These are phyloP conservation scores for Oxyria digyna DNA, from an alignment of 148 eudicot species.

Conservation along the genomic window DNA sequence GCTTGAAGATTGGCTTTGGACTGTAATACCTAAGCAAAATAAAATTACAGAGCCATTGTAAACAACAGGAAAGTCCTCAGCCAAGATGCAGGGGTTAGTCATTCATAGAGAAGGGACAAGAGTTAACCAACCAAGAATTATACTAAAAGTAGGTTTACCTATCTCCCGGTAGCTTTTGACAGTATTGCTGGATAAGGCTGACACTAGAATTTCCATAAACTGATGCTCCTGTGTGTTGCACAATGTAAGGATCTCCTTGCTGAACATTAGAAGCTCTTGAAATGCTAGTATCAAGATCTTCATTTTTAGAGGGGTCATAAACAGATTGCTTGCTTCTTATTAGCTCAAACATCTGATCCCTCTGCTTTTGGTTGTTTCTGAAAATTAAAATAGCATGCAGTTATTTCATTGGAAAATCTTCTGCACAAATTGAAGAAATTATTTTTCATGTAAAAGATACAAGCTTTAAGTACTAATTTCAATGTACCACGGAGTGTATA, in stretches of 20 bases:
- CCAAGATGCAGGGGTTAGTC: background rate
- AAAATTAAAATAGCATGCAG: background rate
- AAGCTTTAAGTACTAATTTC: background rate
- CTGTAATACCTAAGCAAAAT: slow-evolving; percentile 27
- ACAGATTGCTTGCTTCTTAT: slow-evolving; percentile 28
- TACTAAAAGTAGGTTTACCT: slow-evolving; percentile 21
- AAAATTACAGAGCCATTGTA: background rate
- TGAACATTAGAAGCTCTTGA: slow-evolving; percentile 20
- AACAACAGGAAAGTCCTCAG: background rate
- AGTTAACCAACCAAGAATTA: slow-evolving; percentile 4
- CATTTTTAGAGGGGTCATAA: slow-evolving; percentile 26
- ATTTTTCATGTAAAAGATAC: background rate
- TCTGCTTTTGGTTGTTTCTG: slow-evolving; percentile 51
- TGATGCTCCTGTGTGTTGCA: slow-evolving; percentile 38
- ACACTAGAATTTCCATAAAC: slow-evolving; percentile 35
- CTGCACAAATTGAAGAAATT: background rate
- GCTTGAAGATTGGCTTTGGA: slow-evolving; percentile 34
- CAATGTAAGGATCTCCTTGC: slow-evolving; percentile 22
- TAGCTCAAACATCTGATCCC: slow-evolving; percentile 32
- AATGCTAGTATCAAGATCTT: slow-evolving; percentile 21
- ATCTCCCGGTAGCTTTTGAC: slow-evolving; percentile 31
- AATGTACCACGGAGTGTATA: background rate
- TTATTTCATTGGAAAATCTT: background rate
- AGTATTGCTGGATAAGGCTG: slow-evolving; percentile 32
- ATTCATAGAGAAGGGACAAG: background rate